Percentiles rank a stretch among this genome's conserved stretches.
Evolutionary conservation across 495 filamentous ascomycete species (phyloP).

Genomic region (Bacidia rubella): DNA sequence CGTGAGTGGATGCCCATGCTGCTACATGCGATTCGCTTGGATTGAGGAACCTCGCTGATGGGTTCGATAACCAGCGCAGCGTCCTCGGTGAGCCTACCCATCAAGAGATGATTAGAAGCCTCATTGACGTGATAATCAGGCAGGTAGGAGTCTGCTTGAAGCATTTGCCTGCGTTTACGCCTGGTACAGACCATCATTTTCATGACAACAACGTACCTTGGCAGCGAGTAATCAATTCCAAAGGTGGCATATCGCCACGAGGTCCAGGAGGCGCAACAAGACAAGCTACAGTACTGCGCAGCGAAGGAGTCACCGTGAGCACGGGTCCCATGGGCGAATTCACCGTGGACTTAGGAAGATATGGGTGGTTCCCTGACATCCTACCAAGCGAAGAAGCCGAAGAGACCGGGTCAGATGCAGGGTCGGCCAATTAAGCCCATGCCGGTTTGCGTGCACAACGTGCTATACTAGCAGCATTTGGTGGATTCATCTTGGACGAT

Average conservation of each 20-base stretch:
- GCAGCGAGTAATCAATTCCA: slow-evolving; percentile 84
- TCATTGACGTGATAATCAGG: slow-evolving; percentile 24
- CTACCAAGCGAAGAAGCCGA: slow-evolving; percentile 37
- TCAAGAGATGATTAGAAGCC: not conserved
- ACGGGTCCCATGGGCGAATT: slow-evolving; percentile 54
- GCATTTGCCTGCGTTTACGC: slow-evolving; percentile 47
- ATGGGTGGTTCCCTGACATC: slow-evolving; percentile 62
- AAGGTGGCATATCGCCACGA: slow-evolving; percentile 75
- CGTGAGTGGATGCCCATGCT: slow-evolving; percentile 49
- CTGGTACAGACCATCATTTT: slow-evolving; percentile 34
- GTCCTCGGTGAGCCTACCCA: slow-evolving; percentile 30
- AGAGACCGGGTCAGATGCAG: slow-evolving; percentile 12
- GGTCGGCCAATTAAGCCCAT: not conserved
- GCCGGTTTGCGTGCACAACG: too few relatives aligned
- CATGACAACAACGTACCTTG: slow-evolving; percentile 74
- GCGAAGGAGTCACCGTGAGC: slow-evolving; percentile 57
- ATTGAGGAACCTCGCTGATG: not conserved
- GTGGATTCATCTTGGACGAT: not conserved
- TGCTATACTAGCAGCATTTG: too few relatives aligned
- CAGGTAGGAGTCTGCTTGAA: slow-evolving; percentile 86
- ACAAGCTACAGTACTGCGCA: slow-evolving; percentile 52
- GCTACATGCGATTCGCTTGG: not conserved
- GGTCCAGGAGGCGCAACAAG: slow-evolving; percentile 52
- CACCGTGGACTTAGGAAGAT: slow-evolving; percentile 48
- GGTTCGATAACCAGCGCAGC: slow-evolving; percentile 20